Evolutionary conservation across 1,139 yeast genomes (phyloP), one percentile per base, ranked within the genome.

Genomic region (Yamadazyma taylorii): DNA sequence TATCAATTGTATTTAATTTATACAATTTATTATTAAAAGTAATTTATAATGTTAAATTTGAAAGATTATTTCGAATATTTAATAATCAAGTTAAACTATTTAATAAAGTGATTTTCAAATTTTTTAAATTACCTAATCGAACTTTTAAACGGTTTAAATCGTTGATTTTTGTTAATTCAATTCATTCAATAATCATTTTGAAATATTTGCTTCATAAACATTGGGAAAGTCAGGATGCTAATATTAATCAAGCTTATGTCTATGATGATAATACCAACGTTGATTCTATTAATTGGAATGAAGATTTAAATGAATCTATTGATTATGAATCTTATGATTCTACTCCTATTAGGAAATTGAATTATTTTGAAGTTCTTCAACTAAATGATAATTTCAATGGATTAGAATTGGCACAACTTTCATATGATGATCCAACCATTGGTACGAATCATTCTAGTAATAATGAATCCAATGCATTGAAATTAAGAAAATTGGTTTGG

Each of bases 31-130:
- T 55, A 36, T 51, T 37, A 33, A 40, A 28, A 39, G 41, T 39
- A 9, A 43, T 36, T 14, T 38, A 21, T 22, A 38, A 28, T 33
- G 14, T 17, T 9, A 27, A 42, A 6, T 36, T 42, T 10, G 42
- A 48, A 11, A 47, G 42, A 13, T 47, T 55, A 16, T 27, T 48
- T 9, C 44, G 58, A 2, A 35, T 41, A 1, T 51, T 66, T 24
- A 59, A 60, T 35, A 61, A 64, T 35, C 75, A 69, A 43, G 47
- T 62, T 10, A 56, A 52, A 31, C 50, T 69, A 22, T 65, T 63
- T 45, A 60, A 62, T 38, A 54, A 56, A 38, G 37, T 63, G 8
- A 42, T 55, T 9, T 42, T 37, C 25, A 61, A 60, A 39, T 45
- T 61, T 24, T 37, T 35, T 24, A 41, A 43, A 17, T 19, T 45